Evolutionary conservation across 2,329 filamentous ascomycete genomes (phyloP).

Genomic region (Blastomyces silverae): DNA sequence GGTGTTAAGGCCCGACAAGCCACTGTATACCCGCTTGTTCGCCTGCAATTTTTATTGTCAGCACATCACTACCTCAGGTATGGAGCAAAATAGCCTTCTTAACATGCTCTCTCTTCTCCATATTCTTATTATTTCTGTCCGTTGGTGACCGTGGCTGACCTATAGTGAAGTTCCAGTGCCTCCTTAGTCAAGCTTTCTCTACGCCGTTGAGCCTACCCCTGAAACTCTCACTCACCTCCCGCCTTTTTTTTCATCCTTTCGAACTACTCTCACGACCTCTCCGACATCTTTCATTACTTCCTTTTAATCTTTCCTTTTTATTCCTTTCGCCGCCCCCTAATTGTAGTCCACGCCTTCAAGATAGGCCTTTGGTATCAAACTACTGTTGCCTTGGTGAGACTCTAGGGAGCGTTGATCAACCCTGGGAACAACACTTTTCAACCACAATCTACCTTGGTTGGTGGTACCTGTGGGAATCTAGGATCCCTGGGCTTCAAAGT

Average conservation of each 20-base stretch:
- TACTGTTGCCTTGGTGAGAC: neutral
- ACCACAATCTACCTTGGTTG: neutral
- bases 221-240: neutral
- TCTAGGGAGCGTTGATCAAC: neutral
- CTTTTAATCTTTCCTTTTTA: neutral
- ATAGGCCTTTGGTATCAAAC: neutral
- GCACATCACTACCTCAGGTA: neutral
- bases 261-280: neutral
- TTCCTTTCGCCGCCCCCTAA: neutral
- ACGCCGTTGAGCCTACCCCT: neutral
- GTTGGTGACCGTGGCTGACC: neutral
- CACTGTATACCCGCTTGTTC: neutral
- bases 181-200: neutral
- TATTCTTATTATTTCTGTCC: neutral
- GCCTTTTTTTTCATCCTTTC: neutral
- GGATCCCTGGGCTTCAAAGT: neutral
- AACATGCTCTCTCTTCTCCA: neutral
- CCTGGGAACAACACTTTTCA: neutral
- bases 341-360: neutral
- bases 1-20: neutral
- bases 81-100: neutral
- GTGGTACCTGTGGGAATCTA: neutral
- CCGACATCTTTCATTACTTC: neutral
- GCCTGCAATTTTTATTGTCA: neutral
- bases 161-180: constrained; percentile 5